Evolutionary conservation across 768 basidiomycete species (phyloP).

Genomic region (Trichaptum fuscoviolaceum): DNA sequence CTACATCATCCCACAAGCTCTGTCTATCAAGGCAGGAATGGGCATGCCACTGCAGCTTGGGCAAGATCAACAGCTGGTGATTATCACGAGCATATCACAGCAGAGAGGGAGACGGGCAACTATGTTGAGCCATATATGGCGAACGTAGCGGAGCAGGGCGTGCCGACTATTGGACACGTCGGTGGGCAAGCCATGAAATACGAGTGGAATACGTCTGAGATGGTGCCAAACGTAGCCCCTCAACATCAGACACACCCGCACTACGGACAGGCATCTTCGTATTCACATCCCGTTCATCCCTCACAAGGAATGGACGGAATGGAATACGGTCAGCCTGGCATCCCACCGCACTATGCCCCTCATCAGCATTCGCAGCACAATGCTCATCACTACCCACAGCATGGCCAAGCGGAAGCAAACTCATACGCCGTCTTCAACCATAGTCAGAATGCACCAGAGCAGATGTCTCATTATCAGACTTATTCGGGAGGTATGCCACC

Average conservation of each 20-base stretch:
- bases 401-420: background rate
- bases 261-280: background rate
- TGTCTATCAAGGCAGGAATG: background rate
- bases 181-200: background rate
- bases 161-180: background rate
- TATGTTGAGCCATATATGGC: background rate
- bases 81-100: background rate
- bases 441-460: background rate
- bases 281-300: conserved; percentile 1
- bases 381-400: background rate
- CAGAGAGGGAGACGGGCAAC: background rate
- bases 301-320: conserved; percentile 1
- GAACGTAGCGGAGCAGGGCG: background rate
- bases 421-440: background rate
- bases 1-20: background rate
- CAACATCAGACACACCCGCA: conserved; percentile 2
- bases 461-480: background rate
- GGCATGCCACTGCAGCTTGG: background rate
- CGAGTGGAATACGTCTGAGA: background rate
- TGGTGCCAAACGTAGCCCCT: background rate
- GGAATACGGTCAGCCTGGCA: background rate
- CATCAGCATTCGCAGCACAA: background rate
- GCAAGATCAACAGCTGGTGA: background rate
- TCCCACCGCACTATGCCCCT: background rate
- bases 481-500: background rate